Base-by-base conservation (phyloP, 768 basidiomycete species). In the Leucogyrophana mollusca region DNA sequence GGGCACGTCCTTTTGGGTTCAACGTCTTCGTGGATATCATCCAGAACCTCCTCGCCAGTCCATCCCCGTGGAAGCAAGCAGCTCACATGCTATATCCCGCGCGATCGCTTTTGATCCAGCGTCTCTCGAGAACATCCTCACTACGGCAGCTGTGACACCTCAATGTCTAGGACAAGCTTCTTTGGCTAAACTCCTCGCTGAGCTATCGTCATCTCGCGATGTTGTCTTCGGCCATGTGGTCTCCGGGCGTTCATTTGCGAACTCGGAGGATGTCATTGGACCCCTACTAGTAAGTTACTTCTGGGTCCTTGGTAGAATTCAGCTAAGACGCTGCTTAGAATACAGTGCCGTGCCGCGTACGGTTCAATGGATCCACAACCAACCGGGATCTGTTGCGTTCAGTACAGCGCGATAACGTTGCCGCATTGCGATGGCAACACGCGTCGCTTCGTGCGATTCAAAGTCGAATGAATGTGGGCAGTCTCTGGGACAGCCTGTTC, bases 211-310 rank as follows among this genome's bases (percentile, higher is more conserved):
- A 17, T 57, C 55, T 17, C 34, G 44, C 5, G 75, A 77, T 49
- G 57, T 73, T 18, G 65, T 76, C 11, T 77, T 77, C 46, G 76
- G 75, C 0, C 72, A 74, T 38, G 70, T 73, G 14, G 61, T 77
- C 4, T 74, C 75, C 14, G 76, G 76, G 34, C 61, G 76, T 43
- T 67, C 61, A 35, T 59, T 71, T 13, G 65, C 65, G 17, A 65
- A 63, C 27, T 66, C 70, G 8, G 74, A 77, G 52, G 57, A 67
- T 9, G 72, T 75, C 2, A 66, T 77, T 41, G 76, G 76, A 4
- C 76, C 76, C 4, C 66, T 75, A 45, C 54, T 77, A 46, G 76
- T 77, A 41, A 52, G 72, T 58, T 22, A n/a, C 27, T 40, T 33
- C 3, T 40, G 36, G 22, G 11, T 16, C 14, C 10, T n/a, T 24